A percentile compares a stretch with the other conserved stretches of the same genome.
Conservation (phyloP, 73 alveolate species). For the Strombidium stylifer region DNA sequence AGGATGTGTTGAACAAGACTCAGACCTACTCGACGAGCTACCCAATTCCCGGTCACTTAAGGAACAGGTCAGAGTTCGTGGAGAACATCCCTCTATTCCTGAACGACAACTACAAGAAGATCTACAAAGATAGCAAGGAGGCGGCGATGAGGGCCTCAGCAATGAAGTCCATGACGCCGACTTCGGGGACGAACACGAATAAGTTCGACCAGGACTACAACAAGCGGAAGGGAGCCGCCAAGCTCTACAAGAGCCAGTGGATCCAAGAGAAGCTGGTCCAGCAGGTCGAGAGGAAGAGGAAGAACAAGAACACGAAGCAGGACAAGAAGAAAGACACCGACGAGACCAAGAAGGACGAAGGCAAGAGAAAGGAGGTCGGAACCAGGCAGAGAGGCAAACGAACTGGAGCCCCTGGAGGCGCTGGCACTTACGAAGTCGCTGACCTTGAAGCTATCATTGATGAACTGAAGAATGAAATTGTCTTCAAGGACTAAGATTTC, state of each 20-base stretch:
- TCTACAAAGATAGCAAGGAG: constrained; percentile 12
- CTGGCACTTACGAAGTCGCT: not conserved
- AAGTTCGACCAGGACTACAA: too few relatives aligned
- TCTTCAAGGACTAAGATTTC: constrained; percentile 19
- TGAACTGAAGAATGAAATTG: constrained; percentile 32
- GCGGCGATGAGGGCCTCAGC: not conserved
- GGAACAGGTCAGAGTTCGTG: constrained; percentile 27
- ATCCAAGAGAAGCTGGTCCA: constrained; percentile 15
- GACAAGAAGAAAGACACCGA: too few relatives aligned
- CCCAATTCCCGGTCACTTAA: constrained; percentile 1
- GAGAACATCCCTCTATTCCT: constrained; percentile 31
- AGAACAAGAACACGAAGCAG: too few relatives aligned
- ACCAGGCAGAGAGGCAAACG: too few relatives aligned
- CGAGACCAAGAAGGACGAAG: too few relatives aligned
- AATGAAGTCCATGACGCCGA: not conserved
- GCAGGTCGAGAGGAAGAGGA: not conserved
- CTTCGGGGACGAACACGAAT: not conserved
- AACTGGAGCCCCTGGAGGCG: not conserved
- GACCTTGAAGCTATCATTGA: constrained; percentile 27
- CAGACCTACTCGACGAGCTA: too few relatives aligned
- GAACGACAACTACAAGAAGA: constrained; percentile 19
- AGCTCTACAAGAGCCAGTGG: constrained; percentile 23
- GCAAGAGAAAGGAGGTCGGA: too few relatives aligned
- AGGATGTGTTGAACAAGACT: too few relatives aligned
- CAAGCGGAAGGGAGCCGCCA: not conserved